Base-by-base conservation (phyloP, 2,329 filamentous ascomycete species). In the Paecilomyces sp. region DNA sequence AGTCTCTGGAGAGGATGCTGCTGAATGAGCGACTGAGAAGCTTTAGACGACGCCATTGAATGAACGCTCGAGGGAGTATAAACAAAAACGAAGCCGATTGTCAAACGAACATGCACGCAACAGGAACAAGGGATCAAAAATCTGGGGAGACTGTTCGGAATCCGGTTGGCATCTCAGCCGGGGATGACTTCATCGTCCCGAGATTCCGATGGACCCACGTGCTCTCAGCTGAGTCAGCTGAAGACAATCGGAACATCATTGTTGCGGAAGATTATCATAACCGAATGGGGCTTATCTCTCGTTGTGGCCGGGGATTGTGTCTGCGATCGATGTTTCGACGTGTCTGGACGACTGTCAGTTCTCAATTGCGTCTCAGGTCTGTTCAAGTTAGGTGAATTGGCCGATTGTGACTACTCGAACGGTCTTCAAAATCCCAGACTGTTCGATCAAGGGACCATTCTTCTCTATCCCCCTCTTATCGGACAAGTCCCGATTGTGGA, bases 1-100 rank as follows among this genome's bases (percentile, higher is more conserved):
- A 79, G 64, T 57, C 74, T 65, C 62, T 80, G 79, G 13, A 80
- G 67, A 6, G 77, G 77, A 62, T 80, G 78, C 55, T 67, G 70
- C 9, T 62, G 51, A 47, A 71, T 58, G 4, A 76, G 62, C n/a
- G 57, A 59, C 13, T 61, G 65, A 50, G 60, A 56, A 3, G 56
- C 50, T 12, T 60, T 57, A 15, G 57, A 61, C 34, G 57, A 22
- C 22, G 55, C 59, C 63, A 63, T 61, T 55, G 54, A 25, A 36
- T 13, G 15, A 47, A 47, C 41, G 15, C 4, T 47, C n/a, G 15
- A 47, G 7, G 18, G 41, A 47, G 15, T 22, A 47, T 47, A 47
- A 15, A 47, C 15, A 22, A n/a, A 6, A 47, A 47, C 31, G 31
- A 47, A 41, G n/a, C n/a, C 4, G 41, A 47, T 28, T 28, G 6